Evolutionary conservation across 345 rosid species (phyloP), one percentile per base, ranked within the genome.

Genomic region (Noccaea caerulescens): DNA sequence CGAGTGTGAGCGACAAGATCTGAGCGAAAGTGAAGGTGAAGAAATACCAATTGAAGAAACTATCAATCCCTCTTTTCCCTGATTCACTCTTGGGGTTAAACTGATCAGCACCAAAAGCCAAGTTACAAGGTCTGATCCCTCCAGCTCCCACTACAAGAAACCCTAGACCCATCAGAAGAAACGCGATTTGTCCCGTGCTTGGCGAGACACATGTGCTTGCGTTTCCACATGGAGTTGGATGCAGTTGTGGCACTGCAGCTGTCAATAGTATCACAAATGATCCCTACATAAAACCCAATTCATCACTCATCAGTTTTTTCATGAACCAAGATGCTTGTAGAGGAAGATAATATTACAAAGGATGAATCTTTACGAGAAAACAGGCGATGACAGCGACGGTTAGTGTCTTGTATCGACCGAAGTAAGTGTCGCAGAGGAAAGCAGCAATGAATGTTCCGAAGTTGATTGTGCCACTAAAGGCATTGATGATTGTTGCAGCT

Each of bases 1-100:
- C 82, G 8, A 90, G 66, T 1, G 96, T 90, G 60, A 87, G 65
- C 13, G 96, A 81, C 33, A 87, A 57, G 86, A 87, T 82, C 72
- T 84, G 86, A 9, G 96, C 93, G 4, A 87, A 83, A 45, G 91
- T 90, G 85, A 81, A 90, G 75, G 88, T 87, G 77, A 83, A 90
- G 82, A 87, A 83, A 55, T 90, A 87, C 96, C 96, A 90, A 52
- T 90, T 90, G 73, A 90, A 86, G 87, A 90, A 90, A 73, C 96
- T 90, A 32, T 84, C 84, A 43, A 82, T 77, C 36, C 96, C 96
- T 73, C 69, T 80, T 71, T 83, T 86, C 16, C 96, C 96, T 1
- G 96, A 75, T 30, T 83, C 87, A 1, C 88, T 86, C 33, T 80
- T 67, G 0, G 96, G 89, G 55, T 90, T 81, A 66, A 90, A 90